A percentile compares a stretch with the other conserved stretches of the same genome.
These are phyloP conservation scores for Oryza australiensis DNA, from an alignment of 176 grass and related monocot genomes.

Conservation along the genomic window DNA sequence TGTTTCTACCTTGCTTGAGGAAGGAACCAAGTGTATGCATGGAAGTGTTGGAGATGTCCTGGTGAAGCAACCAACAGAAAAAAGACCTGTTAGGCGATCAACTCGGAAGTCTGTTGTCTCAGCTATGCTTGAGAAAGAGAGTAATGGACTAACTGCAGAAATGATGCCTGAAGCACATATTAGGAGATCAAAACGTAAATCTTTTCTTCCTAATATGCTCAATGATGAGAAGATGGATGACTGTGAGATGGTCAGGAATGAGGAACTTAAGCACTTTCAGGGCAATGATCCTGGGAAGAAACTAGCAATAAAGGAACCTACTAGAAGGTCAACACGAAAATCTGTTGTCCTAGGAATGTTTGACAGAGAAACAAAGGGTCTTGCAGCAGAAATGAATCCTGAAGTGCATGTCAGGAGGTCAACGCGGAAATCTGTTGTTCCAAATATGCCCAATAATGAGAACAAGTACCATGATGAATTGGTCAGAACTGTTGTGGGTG, in stretches of 20 bases:
- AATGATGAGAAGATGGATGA: not conserved
- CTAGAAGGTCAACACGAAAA: slow-evolving; percentile 2
- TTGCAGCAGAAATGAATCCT: not conserved
- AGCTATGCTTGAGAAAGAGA: slow-evolving; percentile 1
- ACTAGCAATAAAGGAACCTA: slow-evolving; percentile 6
- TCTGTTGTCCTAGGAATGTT: not conserved
- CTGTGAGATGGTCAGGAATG: not conserved
- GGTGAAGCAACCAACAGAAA: slow-evolving; percentile 14
- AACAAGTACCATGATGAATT: not conserved
- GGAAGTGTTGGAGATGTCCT: slow-evolving; percentile 1
- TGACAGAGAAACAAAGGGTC: slow-evolving; percentile 8
- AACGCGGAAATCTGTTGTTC: slow-evolving; percentile 5
- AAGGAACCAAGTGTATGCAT: not conserved
- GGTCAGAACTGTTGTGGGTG: not conserved
- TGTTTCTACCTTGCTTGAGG: slow-evolving; percentile 7
- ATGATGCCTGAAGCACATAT: slow-evolving; percentile 16
- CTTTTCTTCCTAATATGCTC: not conserved
- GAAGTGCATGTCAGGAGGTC: slow-evolving; percentile 11
- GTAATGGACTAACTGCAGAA: slow-evolving; percentile 1
- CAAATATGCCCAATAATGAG: not conserved
- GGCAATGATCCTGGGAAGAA: not conserved
- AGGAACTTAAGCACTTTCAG: not conserved
- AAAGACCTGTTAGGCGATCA: slow-evolving; percentile 10
- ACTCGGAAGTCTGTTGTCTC: slow-evolving; percentile 23
- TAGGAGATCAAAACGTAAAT: slow-evolving; percentile 13